Percentiles rank a stretch among this genome's conserved stretches.
phyloP scores from a whole-genome alignment of 139 green algal genomes.

The Micromonas commoda region DNA sequence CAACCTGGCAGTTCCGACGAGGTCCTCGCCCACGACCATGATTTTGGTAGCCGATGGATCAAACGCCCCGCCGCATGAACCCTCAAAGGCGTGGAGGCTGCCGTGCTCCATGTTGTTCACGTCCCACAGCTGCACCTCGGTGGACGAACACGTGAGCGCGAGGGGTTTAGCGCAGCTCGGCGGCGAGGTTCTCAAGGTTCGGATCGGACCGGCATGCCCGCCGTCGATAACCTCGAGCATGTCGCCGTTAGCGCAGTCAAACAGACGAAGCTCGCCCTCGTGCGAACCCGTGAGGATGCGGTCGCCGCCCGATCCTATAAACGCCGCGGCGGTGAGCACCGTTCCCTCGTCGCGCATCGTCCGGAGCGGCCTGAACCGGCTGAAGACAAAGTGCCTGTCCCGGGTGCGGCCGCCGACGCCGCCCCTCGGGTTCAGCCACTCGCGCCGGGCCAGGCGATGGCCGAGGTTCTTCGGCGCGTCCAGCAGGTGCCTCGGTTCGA shows the following conservation, averaged over 20 bases:
- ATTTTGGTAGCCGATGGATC: background rate
- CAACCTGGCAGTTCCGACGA: background rate
- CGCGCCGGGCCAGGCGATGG: conserved; percentile 33
- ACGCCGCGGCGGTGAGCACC: conserved; percentile 43
- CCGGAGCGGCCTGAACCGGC: conserved; percentile 54
- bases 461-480: conserved; percentile 49
- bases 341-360: conserved; percentile 48
- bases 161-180: background rate
- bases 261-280: conserved; percentile 36
- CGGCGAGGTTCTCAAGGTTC: background rate
- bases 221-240: conserved; percentile 36
- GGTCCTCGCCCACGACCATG: background rate
- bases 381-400: conserved; percentile 51
- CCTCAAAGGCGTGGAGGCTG: conserved; percentile 30
- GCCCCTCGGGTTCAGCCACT: conserved; percentile 38
- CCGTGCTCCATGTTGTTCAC: conserved; percentile 34
- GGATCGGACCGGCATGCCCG: conserved; percentile 39
- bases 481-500: conserved; percentile 37
- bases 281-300: conserved; percentile 48
- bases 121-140: conserved; percentile 62
- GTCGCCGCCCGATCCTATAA: conserved; percentile 39
- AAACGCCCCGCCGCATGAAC: conserved; percentile 30
- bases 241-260: conserved; percentile 41
- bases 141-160: conserved; percentile 47
- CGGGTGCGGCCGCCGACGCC: conserved; percentile 43